These are phyloP conservation scores for Teratosphaeriaceae sp. DNA, from an alignment of 2,329 filamentous ascomycete genomes.

Conservation along the genomic window DNA sequence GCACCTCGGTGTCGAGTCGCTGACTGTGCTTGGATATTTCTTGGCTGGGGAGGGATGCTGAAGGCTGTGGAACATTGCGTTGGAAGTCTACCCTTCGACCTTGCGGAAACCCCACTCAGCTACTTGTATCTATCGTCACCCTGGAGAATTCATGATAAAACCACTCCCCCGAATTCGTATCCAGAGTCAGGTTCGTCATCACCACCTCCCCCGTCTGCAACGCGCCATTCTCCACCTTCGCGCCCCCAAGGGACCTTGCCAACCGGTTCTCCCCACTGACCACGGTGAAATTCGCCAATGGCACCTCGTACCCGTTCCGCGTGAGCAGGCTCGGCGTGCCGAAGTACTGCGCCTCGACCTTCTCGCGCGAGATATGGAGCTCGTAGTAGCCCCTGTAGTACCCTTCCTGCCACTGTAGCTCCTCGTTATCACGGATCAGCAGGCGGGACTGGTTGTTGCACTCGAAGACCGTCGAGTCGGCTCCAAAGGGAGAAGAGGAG, in stretches of 20 bases:
- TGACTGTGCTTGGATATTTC: no score
- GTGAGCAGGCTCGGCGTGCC: conserved; percentile 53
- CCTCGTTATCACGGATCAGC: conserved; percentile 45
- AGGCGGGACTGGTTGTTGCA: conserved; percentile 42
- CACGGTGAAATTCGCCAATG: conserved; percentile 62
- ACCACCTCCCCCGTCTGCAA: conserved; percentile 38
- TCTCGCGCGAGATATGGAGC: conserved; percentile 49
- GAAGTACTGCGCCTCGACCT: conserved; percentile 56
- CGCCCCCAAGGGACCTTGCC: conserved; percentile 40
- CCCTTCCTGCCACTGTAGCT: conserved; percentile 64
- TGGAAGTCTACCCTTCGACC: no score
- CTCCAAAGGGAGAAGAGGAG: conserved; percentile 48
- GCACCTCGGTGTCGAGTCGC: no score
- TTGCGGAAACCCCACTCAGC: neutral
- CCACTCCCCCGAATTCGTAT: conserved; percentile 18
- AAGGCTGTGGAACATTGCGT: no score
- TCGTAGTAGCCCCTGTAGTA: conserved; percentile 69
- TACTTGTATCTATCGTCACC: neutral
- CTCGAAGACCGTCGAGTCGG: conserved; percentile 44
- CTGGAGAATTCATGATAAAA: conserved; percentile 9
- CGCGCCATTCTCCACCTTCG: conserved; percentile 48
- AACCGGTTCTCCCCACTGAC: conserved; percentile 52
- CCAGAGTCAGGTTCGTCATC: conserved; percentile 19
- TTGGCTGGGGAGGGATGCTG: no score
- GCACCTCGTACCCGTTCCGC: conserved; percentile 56